Conservation (phyloP, 2,329 filamentous ascomycete genomes). For the Pseudogymnoascus sp. region DNA sequence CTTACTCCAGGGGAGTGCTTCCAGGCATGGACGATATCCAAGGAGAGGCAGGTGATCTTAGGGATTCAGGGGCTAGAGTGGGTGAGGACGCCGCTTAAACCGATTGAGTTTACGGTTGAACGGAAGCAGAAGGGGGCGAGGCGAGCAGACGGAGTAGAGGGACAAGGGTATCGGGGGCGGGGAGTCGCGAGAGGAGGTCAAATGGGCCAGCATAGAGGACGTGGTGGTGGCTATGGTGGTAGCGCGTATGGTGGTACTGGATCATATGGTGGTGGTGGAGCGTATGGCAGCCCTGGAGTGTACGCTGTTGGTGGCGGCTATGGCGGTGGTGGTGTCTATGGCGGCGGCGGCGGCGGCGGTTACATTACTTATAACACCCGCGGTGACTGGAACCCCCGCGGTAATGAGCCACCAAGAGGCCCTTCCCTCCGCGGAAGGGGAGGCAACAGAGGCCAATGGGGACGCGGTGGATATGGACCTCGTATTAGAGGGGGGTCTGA, state of each 20-base stretch:
- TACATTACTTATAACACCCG: background rate
- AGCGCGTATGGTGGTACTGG: background rate
- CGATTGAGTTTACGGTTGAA: conserved; percentile 53
- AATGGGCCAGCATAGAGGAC: background rate
- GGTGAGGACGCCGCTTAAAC: conserved; percentile 58
- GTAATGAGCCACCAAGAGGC: background rate
- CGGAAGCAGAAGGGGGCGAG: conserved; percentile 10
- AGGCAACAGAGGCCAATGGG: background rate
- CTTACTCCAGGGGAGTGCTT: conserved; percentile 44
- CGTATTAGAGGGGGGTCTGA: background rate
- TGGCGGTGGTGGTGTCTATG: background rate
- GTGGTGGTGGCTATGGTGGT: conserved; percentile 1
- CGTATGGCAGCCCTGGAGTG: background rate
- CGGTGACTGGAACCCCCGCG: background rate
- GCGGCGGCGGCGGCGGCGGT: background rate
- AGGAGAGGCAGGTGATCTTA: conserved; percentile 47
- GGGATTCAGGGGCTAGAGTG: conserved; percentile 52
- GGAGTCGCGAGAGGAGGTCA: background rate
- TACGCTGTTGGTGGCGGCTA: background rate
- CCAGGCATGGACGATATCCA: conserved; percentile 58
- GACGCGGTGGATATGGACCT: background rate
- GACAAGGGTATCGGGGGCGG: background rate
- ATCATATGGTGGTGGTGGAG: background rate
- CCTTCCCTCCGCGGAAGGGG: background rate
- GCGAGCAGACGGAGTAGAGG: background rate